Evolutionary conservation across 2,329 filamentous ascomycete genomes (phyloP).

Genomic region (Drechslerella dactyloides): DNA sequence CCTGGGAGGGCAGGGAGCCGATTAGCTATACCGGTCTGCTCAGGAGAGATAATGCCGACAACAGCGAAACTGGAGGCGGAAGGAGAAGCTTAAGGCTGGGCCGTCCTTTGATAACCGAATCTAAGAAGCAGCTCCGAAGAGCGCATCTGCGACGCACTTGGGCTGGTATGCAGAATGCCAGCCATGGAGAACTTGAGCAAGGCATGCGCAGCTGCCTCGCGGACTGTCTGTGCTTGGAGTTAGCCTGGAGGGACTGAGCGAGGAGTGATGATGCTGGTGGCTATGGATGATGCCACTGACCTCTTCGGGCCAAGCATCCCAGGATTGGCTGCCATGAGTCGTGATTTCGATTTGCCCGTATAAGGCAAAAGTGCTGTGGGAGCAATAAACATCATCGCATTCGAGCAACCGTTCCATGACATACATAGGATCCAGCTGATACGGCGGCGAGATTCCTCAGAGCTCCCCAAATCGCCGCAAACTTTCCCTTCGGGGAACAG

Average conservation of each 20-base stretch:
- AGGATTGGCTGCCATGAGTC: background rate
- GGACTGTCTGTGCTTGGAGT: background rate
- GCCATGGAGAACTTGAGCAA: no score
- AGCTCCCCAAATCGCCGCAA: slow-evolving; percentile 37
- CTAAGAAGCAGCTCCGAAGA: background rate
- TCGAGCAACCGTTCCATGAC: slow-evolving; percentile 22
- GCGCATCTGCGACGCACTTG: background rate
- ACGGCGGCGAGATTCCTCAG: slow-evolving; percentile 43
- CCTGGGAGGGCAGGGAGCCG: slow-evolving; percentile 46
- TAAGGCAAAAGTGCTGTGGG: slow-evolving; percentile 6
- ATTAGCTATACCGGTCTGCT: slow-evolving; percentile 28
- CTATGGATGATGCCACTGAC: background rate
- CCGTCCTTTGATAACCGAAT: background rate
- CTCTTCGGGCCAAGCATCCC: background rate
- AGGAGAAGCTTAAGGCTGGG: background rate
- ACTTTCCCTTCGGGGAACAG: slow-evolving; percentile 49
- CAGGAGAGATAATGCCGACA: background rate
- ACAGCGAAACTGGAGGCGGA: no score
- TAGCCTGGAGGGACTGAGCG: background rate
- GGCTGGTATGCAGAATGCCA: no score
- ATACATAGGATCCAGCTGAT: slow-evolving; percentile 29
- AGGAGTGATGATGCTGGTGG: background rate
- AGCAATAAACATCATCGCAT: slow-evolving; percentile 9
- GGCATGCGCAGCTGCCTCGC: background rate
- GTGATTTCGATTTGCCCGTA: background rate